These are phyloP conservation scores for Candida sanyiensis DNA, from an alignment of 805 yeast genomes.

Conservation along the genomic window DNA sequence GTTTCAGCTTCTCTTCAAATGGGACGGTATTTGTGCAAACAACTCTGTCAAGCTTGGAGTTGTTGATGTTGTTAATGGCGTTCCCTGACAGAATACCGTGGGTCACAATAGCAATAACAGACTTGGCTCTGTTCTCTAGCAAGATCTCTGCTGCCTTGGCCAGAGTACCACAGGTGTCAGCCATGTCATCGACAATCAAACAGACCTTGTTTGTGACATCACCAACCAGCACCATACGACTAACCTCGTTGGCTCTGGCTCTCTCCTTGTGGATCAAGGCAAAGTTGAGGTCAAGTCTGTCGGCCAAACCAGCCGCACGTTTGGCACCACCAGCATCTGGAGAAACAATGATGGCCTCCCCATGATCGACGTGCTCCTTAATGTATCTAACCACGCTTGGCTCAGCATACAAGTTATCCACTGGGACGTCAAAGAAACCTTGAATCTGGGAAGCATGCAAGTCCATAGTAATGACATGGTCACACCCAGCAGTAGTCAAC, in stretches of 20 bases:
- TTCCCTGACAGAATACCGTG: constrained; percentile 76
- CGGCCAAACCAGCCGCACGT: constrained; percentile 82
- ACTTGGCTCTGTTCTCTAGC: constrained; percentile 59
- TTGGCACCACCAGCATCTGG: constrained; percentile 93
- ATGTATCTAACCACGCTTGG: constrained; percentile 75
- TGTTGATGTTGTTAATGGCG: constrained; percentile 66
- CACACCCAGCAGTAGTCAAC: constrained; percentile 79
- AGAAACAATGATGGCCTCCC: constrained; percentile 69
- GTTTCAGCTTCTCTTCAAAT: constrained; percentile 52
- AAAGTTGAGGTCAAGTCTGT: constrained; percentile 69
- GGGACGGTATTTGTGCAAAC: constrained; percentile 82
- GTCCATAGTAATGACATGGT: constrained; percentile 84
- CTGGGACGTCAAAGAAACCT: constrained; percentile 80
- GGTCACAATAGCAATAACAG: constrained; percentile 77
- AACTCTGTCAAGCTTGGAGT: constrained; percentile 59
- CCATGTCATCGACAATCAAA: constrained; percentile 82
- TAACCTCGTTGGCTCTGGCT: constrained; percentile 77
- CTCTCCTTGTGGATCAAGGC: constrained; percentile 84
- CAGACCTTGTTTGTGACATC: constrained; percentile 74
- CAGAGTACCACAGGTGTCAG: constrained; percentile 83
- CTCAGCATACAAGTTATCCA: constrained; percentile 79
- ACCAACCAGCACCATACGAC: constrained; percentile 81
- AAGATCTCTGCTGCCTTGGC: constrained; percentile 78
- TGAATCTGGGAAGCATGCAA: constrained; percentile 86
- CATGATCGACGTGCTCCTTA: constrained; percentile 49